Base-by-base conservation (phyloP, 805 yeast genomes). In the Yarrowia alimentaria region DNA sequence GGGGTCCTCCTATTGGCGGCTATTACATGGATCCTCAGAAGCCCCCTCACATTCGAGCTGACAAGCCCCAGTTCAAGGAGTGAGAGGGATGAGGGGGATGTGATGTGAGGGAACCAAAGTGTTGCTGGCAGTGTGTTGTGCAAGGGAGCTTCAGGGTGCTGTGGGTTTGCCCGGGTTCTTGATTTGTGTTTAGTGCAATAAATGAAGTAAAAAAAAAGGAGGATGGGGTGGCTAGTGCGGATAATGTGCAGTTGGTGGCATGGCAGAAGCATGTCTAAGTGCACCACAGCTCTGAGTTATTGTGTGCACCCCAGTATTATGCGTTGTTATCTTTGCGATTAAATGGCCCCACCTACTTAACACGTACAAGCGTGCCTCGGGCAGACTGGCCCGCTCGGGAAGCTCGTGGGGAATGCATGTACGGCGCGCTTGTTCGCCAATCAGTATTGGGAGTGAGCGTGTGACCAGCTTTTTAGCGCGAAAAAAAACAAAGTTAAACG, bases 391-490 rank as follows among this genome's bases (percentile, higher is more conserved):
- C 14, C n/a, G n/a, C 42, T 19, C 42, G 28, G 42, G 29, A 24
- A 24, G 24, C 29, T 35, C 42, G 29, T 35, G 42, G 42, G 40
- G 42, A 37, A 17, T 37, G 43, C 43, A 37, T 37, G 17, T 37
- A 37, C 9, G 43, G 30, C 43, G 43, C 43, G 43, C 13, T 2
- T 22, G 29, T 16, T 28, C 16, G 42, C 42, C 29, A 16, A 34
- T 34, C 40, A 14, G 24, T 32, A 20, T 19, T 16, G 14, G 13
- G 20, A 8, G 4, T 24, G 43, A n/a, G 43, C 43, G 43, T 37
- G 43, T 37, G 43, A 37, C 43, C 43, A 37, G n/a, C 11, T 24
- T 24, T 37, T 37, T 37, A 37, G 43, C 43, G 43, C 25, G 30
- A 24, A 37, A 35, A n/a, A 35, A 37, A 37, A 19, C 30, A 37